These are phyloP conservation scores for Candida qinlingensis DNA, from an alignment of 805 yeast genomes.

Conservation along the genomic window DNA sequence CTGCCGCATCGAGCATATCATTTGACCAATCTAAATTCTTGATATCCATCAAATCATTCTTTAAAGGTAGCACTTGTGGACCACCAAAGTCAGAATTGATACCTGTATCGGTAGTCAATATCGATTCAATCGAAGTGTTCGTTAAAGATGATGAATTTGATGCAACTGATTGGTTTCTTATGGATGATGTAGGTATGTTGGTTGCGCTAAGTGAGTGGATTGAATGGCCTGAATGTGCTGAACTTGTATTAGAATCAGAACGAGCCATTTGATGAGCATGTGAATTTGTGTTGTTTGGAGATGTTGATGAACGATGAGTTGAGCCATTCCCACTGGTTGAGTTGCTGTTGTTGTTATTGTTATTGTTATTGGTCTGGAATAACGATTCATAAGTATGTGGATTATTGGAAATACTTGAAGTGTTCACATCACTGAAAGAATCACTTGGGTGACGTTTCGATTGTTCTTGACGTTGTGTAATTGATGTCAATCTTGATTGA, in stretches of 20 bases:
- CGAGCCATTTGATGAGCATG: not conserved
- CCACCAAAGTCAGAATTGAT: no score
- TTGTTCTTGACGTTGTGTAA: not conserved
- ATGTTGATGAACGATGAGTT: not conserved
- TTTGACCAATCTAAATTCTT: slow-evolving; percentile 7
- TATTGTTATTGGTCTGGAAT: not conserved
- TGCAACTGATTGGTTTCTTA: slow-evolving; percentile 4
- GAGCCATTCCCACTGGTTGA: not conserved
- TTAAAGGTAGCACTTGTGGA: not conserved
- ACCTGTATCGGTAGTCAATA: not conserved
- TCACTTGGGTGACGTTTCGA: not conserved
- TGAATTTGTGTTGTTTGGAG: not conserved
- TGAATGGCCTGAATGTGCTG: not conserved
- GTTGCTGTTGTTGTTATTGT: not conserved
- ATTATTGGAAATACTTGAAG: not conserved
- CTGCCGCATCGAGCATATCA: slow-evolving; percentile 4
- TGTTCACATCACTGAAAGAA: not conserved
- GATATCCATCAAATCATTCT: slow-evolving; percentile 4
- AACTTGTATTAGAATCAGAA: not conserved
- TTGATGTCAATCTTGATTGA: slow-evolving; percentile 1
- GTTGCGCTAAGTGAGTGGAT: not conserved
- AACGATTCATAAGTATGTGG: slow-evolving; percentile 7
- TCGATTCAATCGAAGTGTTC: slow-evolving; percentile 6
- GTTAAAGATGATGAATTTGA: slow-evolving; percentile 3
- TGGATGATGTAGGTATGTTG: not conserved